Base-by-base conservation (phyloP, 768 basidiomycete species). In the Boletus barrowsii region DNA sequence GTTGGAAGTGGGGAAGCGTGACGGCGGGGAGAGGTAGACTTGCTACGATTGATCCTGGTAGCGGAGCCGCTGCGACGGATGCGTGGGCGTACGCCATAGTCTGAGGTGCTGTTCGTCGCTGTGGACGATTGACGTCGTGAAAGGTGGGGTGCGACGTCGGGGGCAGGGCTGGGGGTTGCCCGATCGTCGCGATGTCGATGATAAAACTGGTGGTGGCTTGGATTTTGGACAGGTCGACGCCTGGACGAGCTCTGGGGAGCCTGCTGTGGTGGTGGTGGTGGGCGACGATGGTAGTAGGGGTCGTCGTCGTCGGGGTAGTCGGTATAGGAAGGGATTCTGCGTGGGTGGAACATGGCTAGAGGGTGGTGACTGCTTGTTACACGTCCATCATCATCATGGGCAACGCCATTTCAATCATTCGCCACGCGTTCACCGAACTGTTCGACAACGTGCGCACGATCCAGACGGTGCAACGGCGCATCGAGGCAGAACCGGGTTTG, bases 401-500 rank as follows among this genome's bases (percentile, higher is more conserved):
- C 54, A 72, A 62, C 54, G n/a, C 55, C 17, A 4, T 72, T 18
- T 64, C 69, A 2, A 44, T 61, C 53, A 2, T 61, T 13, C 60
- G 61, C 26, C 51, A 57, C 42, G 62, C 58, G 1, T 39, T 70
- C 37, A 17, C 30, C 5, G 64, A 70, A 15, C 56, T 70, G 30
- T 40, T 61, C 47, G 56, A 55, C 32, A 59, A 47, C 17, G 47
- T 61, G 13, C 59, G 44, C 45, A 45, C 62, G 4, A 63, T 74
- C 29, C 60, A 66, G 22, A 39, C 53, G 0, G 51, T 79, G 52
- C 59, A 63, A 7, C 59, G 68, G 29, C 73, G 77, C 42, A 47
- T 80, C 42, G 52, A 72, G 9, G 39, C 33, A 0, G 72, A 73
- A 10, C 86, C 87, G 0, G 87, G 86, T 0, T 67, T 89, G 3